Evolutionary conservation across 2,329 filamentous ascomycete genomes (phyloP).

Genomic region (Monosporascus sp.): DNA sequence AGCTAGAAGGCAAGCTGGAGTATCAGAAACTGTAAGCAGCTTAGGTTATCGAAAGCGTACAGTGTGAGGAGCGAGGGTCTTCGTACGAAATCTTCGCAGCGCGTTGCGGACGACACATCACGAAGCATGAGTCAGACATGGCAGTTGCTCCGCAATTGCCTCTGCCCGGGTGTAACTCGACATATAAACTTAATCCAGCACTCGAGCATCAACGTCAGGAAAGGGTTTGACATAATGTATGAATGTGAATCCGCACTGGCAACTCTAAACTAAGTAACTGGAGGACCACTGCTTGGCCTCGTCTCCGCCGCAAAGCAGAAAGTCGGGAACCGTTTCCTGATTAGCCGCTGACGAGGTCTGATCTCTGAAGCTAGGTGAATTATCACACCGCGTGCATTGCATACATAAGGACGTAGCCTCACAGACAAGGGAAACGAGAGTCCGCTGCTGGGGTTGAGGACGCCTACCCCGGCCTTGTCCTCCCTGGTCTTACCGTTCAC

Average conservation of each 20-base stretch:
- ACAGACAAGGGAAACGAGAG: too few species aligned
- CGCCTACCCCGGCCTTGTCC: too few species aligned
- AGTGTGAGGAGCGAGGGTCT: not conserved
- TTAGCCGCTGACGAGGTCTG: not conserved
- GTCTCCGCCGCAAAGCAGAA: not conserved
- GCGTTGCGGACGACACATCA: not conserved
- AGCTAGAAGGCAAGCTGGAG: conserved; percentile 95
- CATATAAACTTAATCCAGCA: not conserved
- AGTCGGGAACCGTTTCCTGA: not conserved
- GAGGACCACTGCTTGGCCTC: not conserved
- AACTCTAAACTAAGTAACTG: not conserved
- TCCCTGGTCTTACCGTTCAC: too few species aligned
- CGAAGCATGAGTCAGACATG: not conserved
- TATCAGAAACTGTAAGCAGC: conserved; percentile 82
- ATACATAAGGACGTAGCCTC: too few species aligned
- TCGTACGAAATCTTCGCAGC: not conserved
- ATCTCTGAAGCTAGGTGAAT: not conserved
- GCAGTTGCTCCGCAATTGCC: not conserved
- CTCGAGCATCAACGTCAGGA: not conserved
- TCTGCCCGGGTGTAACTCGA: not conserved
- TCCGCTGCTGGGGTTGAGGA: too few species aligned
- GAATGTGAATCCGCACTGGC: not conserved
- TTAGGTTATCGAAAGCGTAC: not conserved
- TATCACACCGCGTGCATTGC: too few species aligned
- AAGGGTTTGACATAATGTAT: not conserved